Conservation (phyloP, 176 grass and related monocot species). For the Pontederia crassipes region DNA sequence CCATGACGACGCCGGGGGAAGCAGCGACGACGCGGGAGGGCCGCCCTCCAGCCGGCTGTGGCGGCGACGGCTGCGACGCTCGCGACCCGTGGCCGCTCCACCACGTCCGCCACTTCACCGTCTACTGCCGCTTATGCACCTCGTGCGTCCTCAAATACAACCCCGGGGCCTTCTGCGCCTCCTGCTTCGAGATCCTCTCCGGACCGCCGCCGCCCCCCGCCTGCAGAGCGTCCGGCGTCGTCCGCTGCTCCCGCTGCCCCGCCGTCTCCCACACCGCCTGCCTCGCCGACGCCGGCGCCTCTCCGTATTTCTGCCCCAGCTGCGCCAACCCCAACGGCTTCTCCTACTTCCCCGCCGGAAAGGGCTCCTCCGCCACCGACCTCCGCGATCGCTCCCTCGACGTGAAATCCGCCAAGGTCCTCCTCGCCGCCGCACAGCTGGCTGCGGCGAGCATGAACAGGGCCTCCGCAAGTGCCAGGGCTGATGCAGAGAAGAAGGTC, state of each 20-base stretch:
- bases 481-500: slow-evolving; percentile 45
- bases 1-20: neutral
- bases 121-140: slow-evolving; percentile 76
- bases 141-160: slow-evolving; percentile 77
- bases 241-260: slow-evolving; percentile 40
- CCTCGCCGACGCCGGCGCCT: neutral
- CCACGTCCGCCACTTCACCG: slow-evolving; percentile 66
- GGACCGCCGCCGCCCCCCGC: neutral
- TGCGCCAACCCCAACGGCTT: slow-evolving; percentile 30
- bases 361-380: neutral
- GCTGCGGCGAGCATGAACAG: slow-evolving; percentile 44
- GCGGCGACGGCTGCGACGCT: slow-evolving; percentile 47
- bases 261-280: slow-evolving; percentile 6
- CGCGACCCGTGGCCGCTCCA: slow-evolving; percentile 84
- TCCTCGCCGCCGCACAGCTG: slow-evolving; percentile 59
- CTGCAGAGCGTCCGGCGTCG: slow-evolving; percentile 8
- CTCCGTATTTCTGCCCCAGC: slow-evolving; percentile 35
- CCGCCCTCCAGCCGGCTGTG: slow-evolving; percentile 32
- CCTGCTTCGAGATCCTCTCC: slow-evolving; percentile 56
- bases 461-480: slow-evolving; percentile 31
- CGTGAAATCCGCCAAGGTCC: slow-evolving; percentile 30
- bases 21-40: neutral
- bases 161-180: slow-evolving; percentile 52
- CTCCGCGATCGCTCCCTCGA: slow-evolving; percentile 4
- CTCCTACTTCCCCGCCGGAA: slow-evolving; percentile 16